Percentiles rank a stretch among this genome's conserved stretches.
phyloP scores from a whole-genome alignment of 2,329 filamentous ascomycete species.

The Leptographium galeiforme region DNA sequence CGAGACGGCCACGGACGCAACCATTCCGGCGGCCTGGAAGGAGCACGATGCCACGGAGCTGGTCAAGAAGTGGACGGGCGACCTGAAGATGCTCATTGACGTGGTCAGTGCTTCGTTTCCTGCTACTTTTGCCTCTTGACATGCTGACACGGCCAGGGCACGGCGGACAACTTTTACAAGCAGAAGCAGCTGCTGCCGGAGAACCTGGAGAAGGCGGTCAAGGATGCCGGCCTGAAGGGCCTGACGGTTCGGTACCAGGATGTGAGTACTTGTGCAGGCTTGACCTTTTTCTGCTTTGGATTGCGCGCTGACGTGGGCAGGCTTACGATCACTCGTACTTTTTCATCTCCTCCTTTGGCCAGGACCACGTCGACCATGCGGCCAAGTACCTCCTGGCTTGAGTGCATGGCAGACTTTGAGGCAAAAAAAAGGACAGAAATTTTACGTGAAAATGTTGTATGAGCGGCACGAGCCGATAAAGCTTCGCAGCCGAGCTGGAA shows the following conservation, averaged over 20 bases:
- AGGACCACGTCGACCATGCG: constrained; percentile 83
- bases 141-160: constrained; percentile 43
- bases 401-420: neutral
- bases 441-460: neutral
- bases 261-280: constrained; percentile 23
- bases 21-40: constrained; percentile 56
- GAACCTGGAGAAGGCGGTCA: constrained; percentile 72
- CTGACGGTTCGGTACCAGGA: constrained; percentile 73
- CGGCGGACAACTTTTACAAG: constrained; percentile 93
- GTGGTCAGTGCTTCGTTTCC: constrained; percentile 37
- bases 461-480: neutral
- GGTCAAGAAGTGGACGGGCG: constrained; percentile 55
- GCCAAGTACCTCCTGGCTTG: constrained; percentile 56
- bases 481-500: neutral
- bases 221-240: constrained; percentile 59
- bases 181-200: constrained; percentile 84
- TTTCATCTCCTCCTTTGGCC: constrained; percentile 82
- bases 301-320: constrained; percentile 20
- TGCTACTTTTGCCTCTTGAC: no score
- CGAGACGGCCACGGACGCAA: constrained; percentile 4
- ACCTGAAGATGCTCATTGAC: constrained; percentile 72
- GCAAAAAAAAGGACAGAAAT: neutral
- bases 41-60: constrained; percentile 88
- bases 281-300: neutral
- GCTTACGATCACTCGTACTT: constrained; percentile 97